Base-by-base conservation (phyloP, 2,329 filamentous ascomycete genomes). In the Alternaria sp. region DNA sequence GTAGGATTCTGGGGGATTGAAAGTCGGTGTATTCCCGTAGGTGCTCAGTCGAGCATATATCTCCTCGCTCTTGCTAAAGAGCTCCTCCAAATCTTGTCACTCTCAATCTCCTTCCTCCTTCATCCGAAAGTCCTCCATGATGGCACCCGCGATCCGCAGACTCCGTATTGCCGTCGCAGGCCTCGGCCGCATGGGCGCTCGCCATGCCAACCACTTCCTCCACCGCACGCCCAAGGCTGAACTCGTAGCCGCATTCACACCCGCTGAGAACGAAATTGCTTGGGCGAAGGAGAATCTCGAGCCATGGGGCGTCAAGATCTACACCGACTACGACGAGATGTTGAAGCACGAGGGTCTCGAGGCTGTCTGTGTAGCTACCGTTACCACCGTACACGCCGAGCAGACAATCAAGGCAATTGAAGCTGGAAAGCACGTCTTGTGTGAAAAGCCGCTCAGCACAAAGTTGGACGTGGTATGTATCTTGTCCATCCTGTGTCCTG, bases 391-490 rank as follows among this genome's bases (percentile, higher is more conserved):
- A 12, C 87, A 89, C 67, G 86, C 86, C 0, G 81, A 86, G 66
- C 85, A 89, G 67, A 83, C 86, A 2, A 85, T 87, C 70, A 83
- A 84, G 67, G 86, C 86, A 11, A 88, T 89, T 55, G 74, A 85
- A 54, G 81, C 80, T 9, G 81, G 84, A 46, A 82, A 85, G 67
- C 87, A 89, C 68, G 86, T 88, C 0, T 76, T 89, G 15, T 88
- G 86, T 68, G 87, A 89, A 80, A 88, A 89, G 80, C 87, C 87
- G 2, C 72, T 88, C 30, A 85, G 83, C 46, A 90, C 87, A 0
- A 86, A 82, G 59, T 81, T 88, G 15, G 86, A 89, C 67, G 81
- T 88, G 54, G 87, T 89, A 78, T 71, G 85, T 79, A 25, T 15
- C 15, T 43, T 11, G 5, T 49, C 45, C 21, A 21, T 28, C 28